A percentile compares a stretch with the other conserved stretches of the same genome.
phyloP scores from a whole-genome alignment of 495 filamentous ascomycete genomes.

The Talaromyces liani region DNA sequence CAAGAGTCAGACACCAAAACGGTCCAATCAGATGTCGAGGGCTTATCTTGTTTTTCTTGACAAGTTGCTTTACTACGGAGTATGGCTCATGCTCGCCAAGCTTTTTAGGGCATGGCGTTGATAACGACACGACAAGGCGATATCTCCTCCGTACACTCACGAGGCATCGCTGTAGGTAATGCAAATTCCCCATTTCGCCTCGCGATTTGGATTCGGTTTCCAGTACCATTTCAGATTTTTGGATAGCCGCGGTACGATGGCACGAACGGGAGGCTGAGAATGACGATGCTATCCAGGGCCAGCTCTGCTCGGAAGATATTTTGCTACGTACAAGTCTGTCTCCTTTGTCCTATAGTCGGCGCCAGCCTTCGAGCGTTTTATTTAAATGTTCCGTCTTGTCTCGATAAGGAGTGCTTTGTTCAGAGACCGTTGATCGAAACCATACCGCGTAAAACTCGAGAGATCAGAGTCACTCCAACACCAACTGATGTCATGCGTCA shows the following conservation, averaged over 20 bases:
- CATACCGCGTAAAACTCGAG: neutral
- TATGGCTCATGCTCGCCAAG: neutral
- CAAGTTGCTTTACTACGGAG: no score
- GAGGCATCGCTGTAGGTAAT: neutral
- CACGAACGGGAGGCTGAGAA: neutral
- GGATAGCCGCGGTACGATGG: neutral
- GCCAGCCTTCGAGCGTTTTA: neutral
- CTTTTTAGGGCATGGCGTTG: neutral
- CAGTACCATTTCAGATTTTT: neutral
- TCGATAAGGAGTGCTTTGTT: neutral
- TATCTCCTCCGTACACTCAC: neutral
- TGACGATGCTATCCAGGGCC: neutral
- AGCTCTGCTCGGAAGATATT: neutral
- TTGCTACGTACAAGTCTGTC: neutral
- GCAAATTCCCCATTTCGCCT: neutral
- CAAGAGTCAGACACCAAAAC: neutral
- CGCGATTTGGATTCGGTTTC: neutral
- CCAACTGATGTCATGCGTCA: neutral
- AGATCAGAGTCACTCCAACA: neutral
- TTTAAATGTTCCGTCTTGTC: neutral
- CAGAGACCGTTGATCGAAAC: neutral
- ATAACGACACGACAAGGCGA: neutral
- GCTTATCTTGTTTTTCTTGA: neutral
- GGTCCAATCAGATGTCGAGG: neutral
- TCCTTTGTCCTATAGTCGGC: neutral